Evolutionary conservation across 768 basidiomycete species (phyloP), one percentile per base, ranked within the genome.

Genomic region (Kwoniella sp.): DNA sequence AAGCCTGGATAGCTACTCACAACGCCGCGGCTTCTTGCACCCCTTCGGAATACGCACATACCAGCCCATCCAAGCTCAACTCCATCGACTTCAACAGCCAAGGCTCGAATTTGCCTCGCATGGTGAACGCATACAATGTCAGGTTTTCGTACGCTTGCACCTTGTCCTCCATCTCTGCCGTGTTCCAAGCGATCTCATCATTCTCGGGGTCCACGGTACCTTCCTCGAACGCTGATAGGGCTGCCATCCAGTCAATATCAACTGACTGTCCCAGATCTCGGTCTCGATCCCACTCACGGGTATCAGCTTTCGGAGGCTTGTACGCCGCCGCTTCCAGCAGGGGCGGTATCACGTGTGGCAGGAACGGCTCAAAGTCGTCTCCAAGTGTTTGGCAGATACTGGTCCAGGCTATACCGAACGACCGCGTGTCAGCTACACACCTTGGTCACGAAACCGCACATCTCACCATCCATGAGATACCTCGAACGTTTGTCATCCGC

Each of bases 371-470:
- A 55, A 92, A 93, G 65, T 90, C 86, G 10, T 80, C 77, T 0
- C 86, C 86, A 64, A 92, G 80, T 0, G 87, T 87, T 57, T 89
- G 88, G 67, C 87, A 89, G 0, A 92, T 80, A 64, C 88, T 90
- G 2, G 87, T 85, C 88, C 88, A 92, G 0, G 88, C 91, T 36
- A 84, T 82, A 41, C 26, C 27, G 14, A 0, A 37, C 7, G 3
- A 39, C 3, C 17, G 15, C 38, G 31, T 4, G 27, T 56, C 44
- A 32, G 27, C 19, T 27, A 25, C 6, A 10, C n/a, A 33, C 36
- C 2, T 22, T 22, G 17, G 22, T 23, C 12, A 32, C 5, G 31
- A 1, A 27, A 33, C 14, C 11, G 3, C 22, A 1, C 11, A 11
- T 27, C 58, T 56, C 37, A 63, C 64, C 53, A 20, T 56, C 44